Conservation (phyloP, 768 basidiomycete species). For the Artomyces pyxidatus region DNA sequence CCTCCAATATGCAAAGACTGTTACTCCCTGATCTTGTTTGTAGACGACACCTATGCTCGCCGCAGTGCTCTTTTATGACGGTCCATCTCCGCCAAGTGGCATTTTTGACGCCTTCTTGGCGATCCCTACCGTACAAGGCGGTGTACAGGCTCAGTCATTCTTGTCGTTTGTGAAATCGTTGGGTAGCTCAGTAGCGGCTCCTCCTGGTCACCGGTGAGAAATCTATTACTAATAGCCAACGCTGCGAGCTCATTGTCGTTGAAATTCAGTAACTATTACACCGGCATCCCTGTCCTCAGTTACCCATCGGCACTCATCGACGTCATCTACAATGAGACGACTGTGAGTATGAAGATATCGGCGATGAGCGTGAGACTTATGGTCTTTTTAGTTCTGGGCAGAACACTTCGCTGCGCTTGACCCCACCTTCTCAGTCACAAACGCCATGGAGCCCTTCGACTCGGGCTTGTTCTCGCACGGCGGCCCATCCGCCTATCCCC, state of each 20-base stretch:
- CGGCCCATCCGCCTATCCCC: constrained; percentile 11
- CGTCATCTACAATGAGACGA: constrained; percentile 36
- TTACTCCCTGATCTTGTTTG: too few species aligned
- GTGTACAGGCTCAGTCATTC: constrained; percentile 35
- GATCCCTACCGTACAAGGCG: constrained; percentile 31
- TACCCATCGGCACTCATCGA: too few species aligned
- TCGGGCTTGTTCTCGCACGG: constrained; percentile 9
- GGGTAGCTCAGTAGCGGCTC: constrained; percentile 17
- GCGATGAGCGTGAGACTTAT: not conserved
- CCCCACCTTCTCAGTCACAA: constrained; percentile 33
- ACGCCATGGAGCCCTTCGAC: constrained; percentile 21
- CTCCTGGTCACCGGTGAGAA: not conserved
- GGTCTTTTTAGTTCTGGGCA: constrained; percentile 36
- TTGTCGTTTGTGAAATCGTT: constrained; percentile 31
- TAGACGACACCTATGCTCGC: too few species aligned
- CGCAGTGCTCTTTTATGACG: constrained; percentile 51
- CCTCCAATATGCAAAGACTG: too few species aligned
- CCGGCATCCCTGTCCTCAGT: too few species aligned
- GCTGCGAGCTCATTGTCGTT: too few species aligned
- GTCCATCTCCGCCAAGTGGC: constrained; percentile 37
- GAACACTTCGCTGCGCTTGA: constrained; percentile 23
- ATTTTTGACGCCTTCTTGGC: constrained; percentile 45
- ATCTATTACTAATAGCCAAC: not conserved
- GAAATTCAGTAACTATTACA: too few species aligned
- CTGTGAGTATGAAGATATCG: constrained; percentile 19